Conservation (phyloP, 495 filamentous ascomycete genomes). For the Astrothelium subdiscretum region DNA sequence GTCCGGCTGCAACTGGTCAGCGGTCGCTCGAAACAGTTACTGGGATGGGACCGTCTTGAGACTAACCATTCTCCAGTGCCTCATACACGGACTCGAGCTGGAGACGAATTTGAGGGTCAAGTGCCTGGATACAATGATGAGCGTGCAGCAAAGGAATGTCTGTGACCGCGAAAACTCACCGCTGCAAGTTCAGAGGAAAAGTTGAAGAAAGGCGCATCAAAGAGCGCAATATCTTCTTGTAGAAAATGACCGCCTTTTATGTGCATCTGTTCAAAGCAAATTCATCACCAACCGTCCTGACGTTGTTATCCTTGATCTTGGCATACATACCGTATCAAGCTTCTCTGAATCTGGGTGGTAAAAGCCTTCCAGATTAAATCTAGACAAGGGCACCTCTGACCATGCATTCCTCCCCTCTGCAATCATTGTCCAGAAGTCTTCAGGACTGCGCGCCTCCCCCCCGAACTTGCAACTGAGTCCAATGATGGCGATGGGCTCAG, state of each 20-base stretch:
- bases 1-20: not conserved
- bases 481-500: slow-evolving; percentile 5
- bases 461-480: slow-evolving; percentile 1
- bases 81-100: slow-evolving; percentile 5
- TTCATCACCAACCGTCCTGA: not conserved
- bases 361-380: slow-evolving; percentile 23
- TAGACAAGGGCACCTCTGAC: not conserved
- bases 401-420: slow-evolving; percentile 1
- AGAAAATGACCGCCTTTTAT: slow-evolving; percentile 3
- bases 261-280: not conserved
- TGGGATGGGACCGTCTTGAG: too few relatives aligned
- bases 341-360: slow-evolving; percentile 18
- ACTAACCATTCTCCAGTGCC: slow-evolving; percentile 9
- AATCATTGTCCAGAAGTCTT: not conserved
- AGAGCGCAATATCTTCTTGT: slow-evolving; percentile 4
- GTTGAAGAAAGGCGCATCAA: slow-evolving; percentile 11
- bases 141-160: not conserved
- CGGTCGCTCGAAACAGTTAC: not conserved
- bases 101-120: slow-evolving; percentile 10
- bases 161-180: not conserved
- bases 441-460: not conserved
- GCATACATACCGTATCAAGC: not conserved
- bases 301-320: not conserved
- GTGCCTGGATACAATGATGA: not conserved
- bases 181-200: slow-evolving; percentile 2